Evolutionary conservation across 352 stramenopile species (phyloP).

Genomic region (Phytophthora sp.): DNA sequence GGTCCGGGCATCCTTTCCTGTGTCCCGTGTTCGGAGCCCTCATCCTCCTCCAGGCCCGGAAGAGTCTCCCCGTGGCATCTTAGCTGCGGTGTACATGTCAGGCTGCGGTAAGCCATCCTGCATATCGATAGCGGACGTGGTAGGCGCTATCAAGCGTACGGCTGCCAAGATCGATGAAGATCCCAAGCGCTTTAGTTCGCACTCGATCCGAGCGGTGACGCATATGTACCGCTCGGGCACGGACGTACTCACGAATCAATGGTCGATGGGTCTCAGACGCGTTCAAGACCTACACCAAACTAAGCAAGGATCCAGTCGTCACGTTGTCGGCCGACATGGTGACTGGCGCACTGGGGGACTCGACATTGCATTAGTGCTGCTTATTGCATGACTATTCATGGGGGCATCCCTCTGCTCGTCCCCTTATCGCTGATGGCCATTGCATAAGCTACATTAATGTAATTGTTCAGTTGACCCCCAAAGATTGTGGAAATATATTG

Average conservation of each 20-base stretch:
- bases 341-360: neutral
- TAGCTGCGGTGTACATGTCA: constrained; percentile 7
- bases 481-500: constrained; percentile 5
- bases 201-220: constrained; percentile 3
- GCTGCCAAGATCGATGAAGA: neutral
- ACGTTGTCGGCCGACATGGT: constrained; percentile 9
- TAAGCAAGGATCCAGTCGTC: constrained; percentile 12
- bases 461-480: constrained; percentile 9
- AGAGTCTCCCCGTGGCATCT: constrained; percentile 1
- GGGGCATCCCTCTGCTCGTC: constrained; percentile 16
- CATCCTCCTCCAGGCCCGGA: constrained; percentile 1
- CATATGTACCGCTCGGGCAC: constrained; percentile 5
- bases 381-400: constrained; percentile 8
- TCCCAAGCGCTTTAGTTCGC: constrained; percentile 4
- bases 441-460: constrained; percentile 16
- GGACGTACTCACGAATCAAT: constrained; percentile 16
- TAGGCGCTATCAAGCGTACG: constrained; percentile 1
- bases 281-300: constrained; percentile 12
- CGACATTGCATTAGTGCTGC: constrained; percentile 10
- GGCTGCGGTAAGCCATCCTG: neutral
- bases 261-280: no score
- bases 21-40: constrained; percentile 12
- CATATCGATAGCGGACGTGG: constrained; percentile 7
- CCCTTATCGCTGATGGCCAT: constrained; percentile 16
- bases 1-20: constrained; percentile 14